Evolutionary conservation across 208 protist genomes (phyloP).

Genomic region (Herpetomonas tarakana): DNA sequence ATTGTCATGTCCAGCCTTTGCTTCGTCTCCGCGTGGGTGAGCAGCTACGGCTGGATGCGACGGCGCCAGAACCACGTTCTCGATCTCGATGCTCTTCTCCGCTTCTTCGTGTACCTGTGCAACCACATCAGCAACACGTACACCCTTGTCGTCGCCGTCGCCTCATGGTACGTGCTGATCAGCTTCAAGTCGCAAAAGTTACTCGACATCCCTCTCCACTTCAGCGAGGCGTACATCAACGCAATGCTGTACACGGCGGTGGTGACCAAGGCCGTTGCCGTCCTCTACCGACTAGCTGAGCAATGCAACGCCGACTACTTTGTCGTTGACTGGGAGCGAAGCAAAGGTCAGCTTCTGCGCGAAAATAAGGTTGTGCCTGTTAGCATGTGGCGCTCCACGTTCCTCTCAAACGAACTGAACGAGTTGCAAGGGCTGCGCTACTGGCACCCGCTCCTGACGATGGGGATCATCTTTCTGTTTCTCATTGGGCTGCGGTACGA

Average conservation of each 20-base stretch:
- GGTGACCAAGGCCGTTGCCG: conserved; percentile 46
- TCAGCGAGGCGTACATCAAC: conserved; percentile 51
- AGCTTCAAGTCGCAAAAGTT: conserved; percentile 51
- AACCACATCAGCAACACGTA: conserved; percentile 72
- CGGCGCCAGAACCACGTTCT: conserved; percentile 72
- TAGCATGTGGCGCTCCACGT: conserved; percentile 87
- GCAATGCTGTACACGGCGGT: conserved; percentile 64
- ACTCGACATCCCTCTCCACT: conserved; percentile 30
- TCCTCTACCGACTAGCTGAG: conserved; percentile 69
- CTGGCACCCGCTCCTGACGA: conserved; percentile 67
- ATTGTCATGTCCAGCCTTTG: conserved; percentile 54
- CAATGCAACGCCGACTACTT: conserved; percentile 89
- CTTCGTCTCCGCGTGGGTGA: conserved; percentile 59
- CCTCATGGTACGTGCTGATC: conserved; percentile 75
- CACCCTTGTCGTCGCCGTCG: conserved; percentile 40
- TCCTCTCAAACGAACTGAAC: conserved; percentile 82
- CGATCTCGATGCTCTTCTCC: conserved; percentile 34
- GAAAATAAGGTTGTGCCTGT: conserved; percentile 82
- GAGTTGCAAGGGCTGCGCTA: conserved; percentile 73
- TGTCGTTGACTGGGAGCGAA: conserved; percentile 88
- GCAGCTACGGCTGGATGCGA: conserved; percentile 82
- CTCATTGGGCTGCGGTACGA: conserved; percentile 52
- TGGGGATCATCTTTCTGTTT: conserved; percentile 73
- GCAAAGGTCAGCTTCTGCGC: conserved; percentile 80
- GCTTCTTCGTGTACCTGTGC: conserved; percentile 74